phyloP scores from a whole-genome alignment of 352 stramenopile species.

The Phytophthora melonis region DNA sequence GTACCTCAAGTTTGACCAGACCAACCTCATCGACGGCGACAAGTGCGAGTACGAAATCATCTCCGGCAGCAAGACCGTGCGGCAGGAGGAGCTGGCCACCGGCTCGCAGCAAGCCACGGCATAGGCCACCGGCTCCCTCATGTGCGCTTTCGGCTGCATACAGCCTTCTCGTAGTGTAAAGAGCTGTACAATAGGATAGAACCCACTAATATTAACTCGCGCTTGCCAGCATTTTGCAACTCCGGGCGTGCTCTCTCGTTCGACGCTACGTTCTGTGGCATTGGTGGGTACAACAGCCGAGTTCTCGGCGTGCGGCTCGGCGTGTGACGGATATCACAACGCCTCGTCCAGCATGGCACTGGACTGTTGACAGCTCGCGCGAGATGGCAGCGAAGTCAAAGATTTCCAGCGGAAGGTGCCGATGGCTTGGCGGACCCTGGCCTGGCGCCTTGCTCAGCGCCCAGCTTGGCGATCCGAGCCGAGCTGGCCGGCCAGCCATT shows the following conservation, averaged over 20 bases:
- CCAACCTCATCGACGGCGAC: slow-evolving; percentile 78
- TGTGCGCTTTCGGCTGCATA: slow-evolving; percentile 2
- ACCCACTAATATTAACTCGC: slow-evolving; percentile 49
- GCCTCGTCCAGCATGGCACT: not conserved
- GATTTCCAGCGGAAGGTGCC: not conserved
- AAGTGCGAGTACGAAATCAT: slow-evolving; percentile 78
- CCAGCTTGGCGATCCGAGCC: not conserved
- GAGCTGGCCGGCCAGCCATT: slow-evolving; percentile 12
- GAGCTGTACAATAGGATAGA: slow-evolving; percentile 73
- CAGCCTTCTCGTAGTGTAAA: slow-evolving; percentile 47
- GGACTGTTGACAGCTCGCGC: not conserved
- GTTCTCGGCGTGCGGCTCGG: not conserved
- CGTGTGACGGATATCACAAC: not conserved
- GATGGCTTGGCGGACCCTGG: too few relatives aligned
- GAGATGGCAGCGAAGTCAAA: not conserved
- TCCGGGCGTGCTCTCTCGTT: not conserved
- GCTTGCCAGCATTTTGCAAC: slow-evolving; percentile 32
- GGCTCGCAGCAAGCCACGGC: slow-evolving; percentile 24
- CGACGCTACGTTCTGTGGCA: not conserved
- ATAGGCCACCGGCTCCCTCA: slow-evolving; percentile 10
- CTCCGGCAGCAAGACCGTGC: slow-evolving; percentile 67
- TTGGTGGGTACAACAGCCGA: slow-evolving; percentile 24
- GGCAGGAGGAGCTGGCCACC: slow-evolving; percentile 27
- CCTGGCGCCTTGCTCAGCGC: slow-evolving; percentile 4
- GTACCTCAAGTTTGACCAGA: slow-evolving; percentile 84